Conservation (phyloP, 208 protist genomes). For the Leishmania lainsoni region DNA sequence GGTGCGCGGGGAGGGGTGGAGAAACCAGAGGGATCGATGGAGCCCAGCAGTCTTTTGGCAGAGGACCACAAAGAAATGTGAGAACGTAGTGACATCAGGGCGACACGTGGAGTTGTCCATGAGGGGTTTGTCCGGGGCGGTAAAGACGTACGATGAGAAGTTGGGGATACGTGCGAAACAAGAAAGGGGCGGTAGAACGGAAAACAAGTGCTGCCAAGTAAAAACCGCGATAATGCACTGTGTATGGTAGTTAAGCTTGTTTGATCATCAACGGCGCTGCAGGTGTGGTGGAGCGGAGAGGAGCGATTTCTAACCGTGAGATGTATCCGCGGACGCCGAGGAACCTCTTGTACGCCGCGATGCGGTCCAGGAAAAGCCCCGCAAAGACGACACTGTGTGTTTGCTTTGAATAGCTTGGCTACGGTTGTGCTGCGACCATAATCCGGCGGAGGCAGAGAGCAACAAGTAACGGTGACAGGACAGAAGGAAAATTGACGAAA, state of each 20-base stretch:
- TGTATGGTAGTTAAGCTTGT: not conserved
- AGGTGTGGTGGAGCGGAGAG: not conserved
- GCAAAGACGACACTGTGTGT: not conserved
- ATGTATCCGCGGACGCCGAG: not conserved
- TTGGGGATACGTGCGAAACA: conserved; percentile 1
- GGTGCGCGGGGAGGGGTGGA: no score
- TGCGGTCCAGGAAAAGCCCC: not conserved
- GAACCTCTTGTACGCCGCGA: not conserved
- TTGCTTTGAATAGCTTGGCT: not conserved
- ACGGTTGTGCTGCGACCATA: not conserved
- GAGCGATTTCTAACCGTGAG: not conserved
- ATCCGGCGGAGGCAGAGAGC: not conserved
- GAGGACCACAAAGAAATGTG: not conserved
- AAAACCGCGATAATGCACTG: not conserved
- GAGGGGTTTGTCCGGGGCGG: not conserved
- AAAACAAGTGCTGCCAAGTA: not conserved
- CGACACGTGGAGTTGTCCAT: not conserved
- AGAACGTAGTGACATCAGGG: not conserved
- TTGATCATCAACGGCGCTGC: not conserved
- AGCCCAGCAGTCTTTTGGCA: not conserved
- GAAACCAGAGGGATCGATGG: not conserved
- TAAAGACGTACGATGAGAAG: not conserved
- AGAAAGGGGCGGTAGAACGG: not conserved
- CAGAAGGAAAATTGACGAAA: not conserved
- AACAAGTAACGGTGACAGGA: not conserved